These are phyloP conservation scores for Clonostachys chloroleuca DNA, from an alignment of 2,329 filamentous ascomycete genomes.

Conservation along the genomic window DNA sequence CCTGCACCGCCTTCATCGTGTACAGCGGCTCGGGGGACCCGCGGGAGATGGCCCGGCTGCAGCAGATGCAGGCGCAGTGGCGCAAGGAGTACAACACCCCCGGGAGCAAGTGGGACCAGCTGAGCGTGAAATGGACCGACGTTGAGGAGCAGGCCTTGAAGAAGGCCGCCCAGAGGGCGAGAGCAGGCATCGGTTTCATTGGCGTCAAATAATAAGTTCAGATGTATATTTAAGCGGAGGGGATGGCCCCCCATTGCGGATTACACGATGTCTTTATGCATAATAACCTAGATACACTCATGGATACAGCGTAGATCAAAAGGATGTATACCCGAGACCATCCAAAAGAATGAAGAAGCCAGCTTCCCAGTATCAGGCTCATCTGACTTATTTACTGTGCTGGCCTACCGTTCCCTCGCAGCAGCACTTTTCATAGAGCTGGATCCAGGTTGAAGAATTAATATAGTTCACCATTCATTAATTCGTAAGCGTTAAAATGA, in stretches of 20 bases:
- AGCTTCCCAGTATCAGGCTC: too few species aligned
- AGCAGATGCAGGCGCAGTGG: conserved; percentile 56
- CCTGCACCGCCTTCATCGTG: conserved; percentile 61
- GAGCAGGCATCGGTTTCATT: conserved; percentile 61
- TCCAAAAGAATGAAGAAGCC: too few species aligned
- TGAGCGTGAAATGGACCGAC: conserved; percentile 66
- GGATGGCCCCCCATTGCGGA: background rate
- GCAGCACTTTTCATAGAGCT: too few species aligned
- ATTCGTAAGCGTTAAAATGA: background rate
- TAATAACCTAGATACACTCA: too few species aligned
- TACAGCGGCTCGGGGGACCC: conserved; percentile 65
- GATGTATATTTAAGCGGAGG: background rate
- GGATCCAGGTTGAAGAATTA: too few species aligned
- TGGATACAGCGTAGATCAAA: too few species aligned
- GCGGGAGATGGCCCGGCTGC: conserved; percentile 59
- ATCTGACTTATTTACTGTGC: too few species aligned
- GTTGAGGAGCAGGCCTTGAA: conserved; percentile 59
- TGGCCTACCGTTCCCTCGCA: too few species aligned
- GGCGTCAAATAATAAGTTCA: conserved; percentile 49
- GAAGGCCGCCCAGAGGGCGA: conserved; percentile 49
- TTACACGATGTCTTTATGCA: background rate
- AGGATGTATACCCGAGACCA: too few species aligned
- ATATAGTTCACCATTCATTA: too few species aligned
- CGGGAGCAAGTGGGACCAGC: conserved; percentile 61
- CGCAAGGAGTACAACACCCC: conserved; percentile 61